Base-by-base conservation (phyloP, 1,284 basidiomycete genomes). In the Rhodotorula sp. region DNA sequence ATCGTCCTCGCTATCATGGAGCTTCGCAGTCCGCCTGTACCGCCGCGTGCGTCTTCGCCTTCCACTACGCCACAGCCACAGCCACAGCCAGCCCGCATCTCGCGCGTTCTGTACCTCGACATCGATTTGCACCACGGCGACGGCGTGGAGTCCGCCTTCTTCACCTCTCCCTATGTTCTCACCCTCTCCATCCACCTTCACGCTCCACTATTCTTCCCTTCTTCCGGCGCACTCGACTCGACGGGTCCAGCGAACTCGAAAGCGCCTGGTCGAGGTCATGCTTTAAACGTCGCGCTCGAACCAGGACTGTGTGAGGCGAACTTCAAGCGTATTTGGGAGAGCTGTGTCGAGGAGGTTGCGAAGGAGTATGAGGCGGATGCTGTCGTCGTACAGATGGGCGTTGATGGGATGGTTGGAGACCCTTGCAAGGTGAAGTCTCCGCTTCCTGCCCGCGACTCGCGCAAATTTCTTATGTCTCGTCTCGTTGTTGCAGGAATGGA, bases 41-140 rank as follows among this genome's bases (percentile, higher is more conserved):
- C 55, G 39, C 65, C 47, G 24, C 32, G 53, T 15, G 55, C 39
- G 20, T 51, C 68, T n/a, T 72, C 74, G 74, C 19, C 62, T 66
- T 13, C 47, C 4, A 34, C 59, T 6, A 24, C 34, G 9, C 29
- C 36, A 19, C 13, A 22, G 29, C 29, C 17, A 4, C 20, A 24
- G 2, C 51, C 20, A 19, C 47, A 10, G 24, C 32, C 44, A n/a
- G 7, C 46, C 76, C 70, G 80, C 57, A 86, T 87, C 76, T 83
- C 89, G 2, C 85, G 89, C 3, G 84, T 93, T 30, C 86, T 95
- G 85, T 96, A 96, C 80, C 84, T 97, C 59, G 94, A 97, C 79
- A 82, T 97, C 22, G 94, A 97, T 79, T 82, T 97, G 3, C 94
- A 97, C 79, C 93, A 90, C 77, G 90, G 90, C 8, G 94, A 97